Evolutionary conservation across 306 rosid genomes (phyloP).

Genomic region (Citrullus amarus): DNA sequence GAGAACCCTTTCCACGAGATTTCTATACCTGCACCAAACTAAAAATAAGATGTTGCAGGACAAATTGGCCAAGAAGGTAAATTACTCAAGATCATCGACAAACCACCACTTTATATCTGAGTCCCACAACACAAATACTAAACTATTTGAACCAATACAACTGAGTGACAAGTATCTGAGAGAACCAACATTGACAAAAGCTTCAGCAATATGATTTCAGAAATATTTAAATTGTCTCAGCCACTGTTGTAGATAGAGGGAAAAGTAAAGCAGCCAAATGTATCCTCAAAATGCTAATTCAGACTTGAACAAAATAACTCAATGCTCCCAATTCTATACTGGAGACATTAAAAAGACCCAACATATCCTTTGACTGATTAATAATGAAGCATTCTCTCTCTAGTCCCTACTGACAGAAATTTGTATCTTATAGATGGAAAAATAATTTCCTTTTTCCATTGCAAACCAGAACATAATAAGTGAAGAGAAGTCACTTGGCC

Average conservation of each 20-base stretch:
- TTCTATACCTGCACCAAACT: slow-evolving; percentile 66
- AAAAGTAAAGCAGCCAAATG: neutral
- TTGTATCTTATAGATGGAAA: neutral
- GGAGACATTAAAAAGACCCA: neutral
- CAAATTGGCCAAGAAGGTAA: neutral
- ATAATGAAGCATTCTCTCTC: neutral
- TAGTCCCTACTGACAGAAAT: neutral
- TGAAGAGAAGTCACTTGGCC: neutral
- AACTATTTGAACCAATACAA: neutral
- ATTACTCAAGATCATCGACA: neutral
- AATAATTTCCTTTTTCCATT: neutral
- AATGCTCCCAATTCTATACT: neutral
- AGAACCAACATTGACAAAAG: neutral
- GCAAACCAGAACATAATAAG: neutral
- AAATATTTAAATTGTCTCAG: neutral
- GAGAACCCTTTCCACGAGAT: slow-evolving; percentile 83
- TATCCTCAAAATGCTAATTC: neutral
- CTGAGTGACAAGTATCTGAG: neutral
- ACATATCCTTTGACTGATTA: neutral
- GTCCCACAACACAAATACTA: neutral
- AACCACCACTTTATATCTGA: neutral
- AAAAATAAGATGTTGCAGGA: neutral
- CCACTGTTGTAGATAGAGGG: neutral
- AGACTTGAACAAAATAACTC: neutral
- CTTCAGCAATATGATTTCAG: neutral